Base-by-base conservation (phyloP, 441 rosid genomes). In the Populus hybrid region DNA sequence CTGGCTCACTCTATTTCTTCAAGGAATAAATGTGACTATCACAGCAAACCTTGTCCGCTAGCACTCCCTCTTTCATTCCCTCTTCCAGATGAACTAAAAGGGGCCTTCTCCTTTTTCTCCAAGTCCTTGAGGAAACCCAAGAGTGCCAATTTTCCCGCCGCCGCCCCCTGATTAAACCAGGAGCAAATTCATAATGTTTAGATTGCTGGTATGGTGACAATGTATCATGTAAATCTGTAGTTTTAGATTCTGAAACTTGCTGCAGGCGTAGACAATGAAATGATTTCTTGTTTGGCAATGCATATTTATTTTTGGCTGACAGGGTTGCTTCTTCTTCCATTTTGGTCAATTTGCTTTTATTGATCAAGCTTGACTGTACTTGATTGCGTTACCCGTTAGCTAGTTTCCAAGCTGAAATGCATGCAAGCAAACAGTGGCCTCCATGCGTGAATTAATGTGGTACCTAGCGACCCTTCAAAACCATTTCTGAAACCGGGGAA, bases 51-150 rank as follows among this genome's bases (percentile, higher is more conserved):
- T 3, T 77, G 16, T 73, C 81, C 85, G 21, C 73, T 87, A 76
- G 90, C 90, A 11, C 82, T 95, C 36, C 93, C 95, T 28, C 89
- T 91, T 74, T 81, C 90, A 4, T 67, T 90, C 16, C 88, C 94
- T 72, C 89, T 91, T 67, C 94, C 91, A 1, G 86, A 86, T 16
- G 98, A 90, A 67, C 76, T 95, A 83, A 91, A 89, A 86, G 86
- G 80, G 61, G 90, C 93, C 40, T 93, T 91, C 85, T 85, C 93
- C 68, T 89, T 88, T 72, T 93, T 95, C 88, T 86, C 88, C 84
- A 83, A 87, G 72, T 85, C 92, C 80, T 82, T 90, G 46, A 86
- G 74, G 74, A 90, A 88, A 69, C 83, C 90, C 69, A 77, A 80
- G 69, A 80, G 80, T 72, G 80, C 28, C 35, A 32, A 73, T 61